Evolutionary conservation across 208 protist genomes (phyloP).

Genomic region (Wallacemonas rigidus): DNA sequence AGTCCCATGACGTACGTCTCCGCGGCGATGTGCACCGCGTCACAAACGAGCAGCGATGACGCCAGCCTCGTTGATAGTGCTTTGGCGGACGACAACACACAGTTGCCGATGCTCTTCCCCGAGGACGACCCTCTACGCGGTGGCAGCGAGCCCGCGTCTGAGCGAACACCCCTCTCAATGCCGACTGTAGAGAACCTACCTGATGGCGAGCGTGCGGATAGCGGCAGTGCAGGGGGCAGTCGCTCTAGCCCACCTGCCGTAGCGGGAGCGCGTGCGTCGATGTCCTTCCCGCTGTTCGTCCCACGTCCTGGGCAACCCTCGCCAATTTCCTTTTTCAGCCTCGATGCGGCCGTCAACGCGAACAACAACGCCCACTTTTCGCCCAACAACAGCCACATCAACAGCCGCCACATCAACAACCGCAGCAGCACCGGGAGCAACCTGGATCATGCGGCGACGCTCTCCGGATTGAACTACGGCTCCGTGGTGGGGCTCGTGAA

Average conservation of each 20-base stretch:
- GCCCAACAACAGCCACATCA: background rate
- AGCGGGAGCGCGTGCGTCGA: background rate
- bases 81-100: background rate
- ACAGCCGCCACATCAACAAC: background rate
- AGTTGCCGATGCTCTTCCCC: background rate
- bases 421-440: background rate
- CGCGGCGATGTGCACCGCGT: background rate
- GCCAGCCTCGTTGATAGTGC: conserved; percentile 3
- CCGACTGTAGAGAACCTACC: background rate
- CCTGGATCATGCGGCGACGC: background rate
- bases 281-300: background rate
- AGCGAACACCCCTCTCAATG: background rate
- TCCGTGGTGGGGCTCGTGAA: background rate
- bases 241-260: background rate
- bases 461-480: background rate
- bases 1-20: background rate
- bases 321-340: background rate
- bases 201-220: background rate
- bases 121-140: background rate
- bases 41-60: conserved; percentile 4
- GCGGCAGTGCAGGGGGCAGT: background rate
- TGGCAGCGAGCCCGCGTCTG: background rate
- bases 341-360: background rate
- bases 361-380: background rate
- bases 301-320: background rate